Evolutionary conservation across 805 yeast species (phyloP).

Genomic region (Candida andamanensis): DNA sequence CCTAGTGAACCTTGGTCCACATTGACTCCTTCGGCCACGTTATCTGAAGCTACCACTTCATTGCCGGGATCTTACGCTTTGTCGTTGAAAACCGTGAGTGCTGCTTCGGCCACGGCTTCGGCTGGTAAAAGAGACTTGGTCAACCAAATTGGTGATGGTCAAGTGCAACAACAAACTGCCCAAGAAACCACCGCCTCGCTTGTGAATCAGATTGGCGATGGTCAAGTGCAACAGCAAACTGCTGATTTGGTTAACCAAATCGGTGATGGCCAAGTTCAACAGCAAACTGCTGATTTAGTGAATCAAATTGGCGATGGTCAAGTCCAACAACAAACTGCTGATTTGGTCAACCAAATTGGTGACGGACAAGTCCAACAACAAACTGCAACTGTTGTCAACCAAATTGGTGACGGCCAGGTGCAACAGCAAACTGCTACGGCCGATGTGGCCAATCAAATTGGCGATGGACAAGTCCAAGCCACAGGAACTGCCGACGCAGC

Average conservation of each 20-base stretch:
- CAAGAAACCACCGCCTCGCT: constrained; percentile 13
- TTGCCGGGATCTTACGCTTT: constrained; percentile 29
- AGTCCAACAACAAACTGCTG: constrained; percentile 26
- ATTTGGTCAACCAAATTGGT: constrained; percentile 27
- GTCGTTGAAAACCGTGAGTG: constrained; percentile 21
- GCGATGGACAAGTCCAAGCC: constrained; percentile 32
- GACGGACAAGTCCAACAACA: constrained; percentile 31
- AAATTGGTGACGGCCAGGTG: constrained; percentile 43
- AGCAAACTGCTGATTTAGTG: constrained; percentile 26
- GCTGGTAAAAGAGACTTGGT: constrained; percentile 11
- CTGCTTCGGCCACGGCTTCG: constrained; percentile 12
- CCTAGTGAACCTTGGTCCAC: constrained; percentile 23
- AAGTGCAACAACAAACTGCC: constrained; percentile 32
- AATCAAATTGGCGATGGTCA: constrained; percentile 29
- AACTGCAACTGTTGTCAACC: constrained; percentile 20
- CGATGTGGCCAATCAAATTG: constrained; percentile 24
- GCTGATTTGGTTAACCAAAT: constrained; percentile 34
- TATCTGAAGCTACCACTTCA: constrained; percentile 21
- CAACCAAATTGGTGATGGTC: constrained; percentile 45
- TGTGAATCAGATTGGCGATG: constrained; percentile 25
- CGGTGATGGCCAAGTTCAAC: constrained; percentile 44
- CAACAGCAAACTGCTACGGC: constrained; percentile 19
- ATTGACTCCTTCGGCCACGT: constrained; percentile 26
- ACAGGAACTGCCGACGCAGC: constrained; percentile 16
- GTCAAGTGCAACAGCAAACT: constrained; percentile 11